A percentile compares a stretch with the other conserved stretches of the same genome.
Conservation (phyloP, 2,329 filamentous ascomycete genomes). For the Trichoderma breve region DNA sequence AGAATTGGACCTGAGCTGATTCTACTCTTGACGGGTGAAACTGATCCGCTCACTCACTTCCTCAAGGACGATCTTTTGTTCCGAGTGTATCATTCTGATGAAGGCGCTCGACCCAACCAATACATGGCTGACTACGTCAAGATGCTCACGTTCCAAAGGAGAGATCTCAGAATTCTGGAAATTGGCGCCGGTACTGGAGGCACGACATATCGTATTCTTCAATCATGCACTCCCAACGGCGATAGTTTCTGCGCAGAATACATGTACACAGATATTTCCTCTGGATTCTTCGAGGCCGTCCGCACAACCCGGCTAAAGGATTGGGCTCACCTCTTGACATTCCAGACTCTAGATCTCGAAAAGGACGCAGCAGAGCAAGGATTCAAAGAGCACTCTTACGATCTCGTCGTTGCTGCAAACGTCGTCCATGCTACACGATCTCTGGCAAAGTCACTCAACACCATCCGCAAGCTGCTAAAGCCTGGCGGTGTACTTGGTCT, state of each 20-base stretch:
- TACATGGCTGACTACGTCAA: constrained; percentile 10
- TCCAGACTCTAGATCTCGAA: constrained; percentile 37
- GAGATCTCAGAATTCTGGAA: constrained; percentile 37
- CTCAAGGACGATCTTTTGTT: constrained; percentile 4
- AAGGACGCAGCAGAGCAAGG: constrained; percentile 30
- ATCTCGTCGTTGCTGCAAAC: constrained; percentile 33
- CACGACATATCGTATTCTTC: constrained; percentile 30
- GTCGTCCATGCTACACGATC: constrained; percentile 33
- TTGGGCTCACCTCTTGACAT: constrained; percentile 30
- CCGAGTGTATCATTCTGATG: constrained; percentile 4
- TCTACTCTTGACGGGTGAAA: not conserved
- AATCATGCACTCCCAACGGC: constrained; percentile 13
- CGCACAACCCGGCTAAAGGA: constrained; percentile 28
- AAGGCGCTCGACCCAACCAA: constrained; percentile 1
- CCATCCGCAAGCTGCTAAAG: constrained; percentile 29
- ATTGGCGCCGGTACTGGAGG: constrained; percentile 38
- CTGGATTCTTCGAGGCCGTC: constrained; percentile 36
- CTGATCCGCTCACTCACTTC: constrained; percentile 3
- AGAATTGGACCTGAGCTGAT: constrained; percentile 3
- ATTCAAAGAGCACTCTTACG: constrained; percentile 28
- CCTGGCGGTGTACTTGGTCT: constrained; percentile 34
- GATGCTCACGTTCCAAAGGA: constrained; percentile 26
- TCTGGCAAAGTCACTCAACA: constrained; percentile 28
- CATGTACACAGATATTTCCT: constrained; percentile 41
- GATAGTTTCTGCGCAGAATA: constrained; percentile 25